A percentile compares a stretch with the other conserved stretches of the same genome.
These are phyloP conservation scores for Malus orientalis DNA, from an alignment of 306 rosid species.

Conservation along the genomic window DNA sequence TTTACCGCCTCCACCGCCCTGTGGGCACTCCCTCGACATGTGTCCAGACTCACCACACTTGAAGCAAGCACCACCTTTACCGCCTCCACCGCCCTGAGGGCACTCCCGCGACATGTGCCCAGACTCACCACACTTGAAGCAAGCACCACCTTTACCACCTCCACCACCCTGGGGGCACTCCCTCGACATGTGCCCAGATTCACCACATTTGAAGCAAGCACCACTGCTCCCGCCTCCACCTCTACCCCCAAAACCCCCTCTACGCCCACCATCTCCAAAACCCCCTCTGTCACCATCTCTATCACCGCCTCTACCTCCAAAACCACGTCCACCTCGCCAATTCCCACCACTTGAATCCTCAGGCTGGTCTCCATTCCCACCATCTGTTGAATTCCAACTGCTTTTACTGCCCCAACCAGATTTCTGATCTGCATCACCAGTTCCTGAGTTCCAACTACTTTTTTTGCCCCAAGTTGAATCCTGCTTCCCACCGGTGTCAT, in stretches of 20 bases:
- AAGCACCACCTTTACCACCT: neutral
- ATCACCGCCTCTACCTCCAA: constrained; percentile 26
- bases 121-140: neutral
- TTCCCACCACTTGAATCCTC: constrained; percentile 20
- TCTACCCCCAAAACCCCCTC: constrained; percentile 67
- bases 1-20: neutral
- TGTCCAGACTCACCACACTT: too few relatives aligned
- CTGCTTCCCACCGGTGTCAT: constrained; percentile 20
- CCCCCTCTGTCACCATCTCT: constrained; percentile 17
- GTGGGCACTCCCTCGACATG: too few relatives aligned
- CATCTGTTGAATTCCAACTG: constrained; percentile 17
- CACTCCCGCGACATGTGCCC: neutral
- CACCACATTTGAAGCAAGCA: neutral
- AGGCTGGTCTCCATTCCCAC: constrained; percentile 24
- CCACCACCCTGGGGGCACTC: neutral
- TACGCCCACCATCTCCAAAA: constrained; percentile 25
- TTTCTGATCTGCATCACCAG: neutral
- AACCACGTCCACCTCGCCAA: constrained; percentile 25
- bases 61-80: neutral
- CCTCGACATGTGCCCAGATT: neutral
- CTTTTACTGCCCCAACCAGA: constrained; percentile 25
- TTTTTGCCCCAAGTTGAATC: constrained; percentile 27
- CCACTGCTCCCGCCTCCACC: constrained; percentile 6
- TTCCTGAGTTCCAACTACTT: neutral
- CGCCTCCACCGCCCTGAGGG: neutral